phyloP scores from a whole-genome alignment of 2,329 filamentous ascomycete genomes.

The Colletotrichum karsti region DNA sequence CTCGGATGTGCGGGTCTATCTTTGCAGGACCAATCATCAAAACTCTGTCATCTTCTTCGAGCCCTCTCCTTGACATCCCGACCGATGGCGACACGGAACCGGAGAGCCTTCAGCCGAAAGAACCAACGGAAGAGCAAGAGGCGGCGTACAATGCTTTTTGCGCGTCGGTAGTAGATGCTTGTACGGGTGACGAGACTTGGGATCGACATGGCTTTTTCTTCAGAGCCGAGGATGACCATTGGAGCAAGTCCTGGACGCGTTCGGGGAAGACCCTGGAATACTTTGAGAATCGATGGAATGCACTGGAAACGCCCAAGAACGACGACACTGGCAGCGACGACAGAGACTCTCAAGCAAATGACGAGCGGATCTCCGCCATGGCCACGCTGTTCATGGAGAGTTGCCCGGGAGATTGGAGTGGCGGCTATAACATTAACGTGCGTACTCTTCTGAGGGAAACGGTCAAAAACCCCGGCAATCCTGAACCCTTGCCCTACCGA shows the following conservation, averaged over 20 bases:
- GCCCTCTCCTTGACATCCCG: not conserved
- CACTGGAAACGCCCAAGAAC: accelerated
- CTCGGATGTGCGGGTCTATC: not conserved
- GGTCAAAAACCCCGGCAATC: accelerated
- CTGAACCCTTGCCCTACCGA: too few species aligned
- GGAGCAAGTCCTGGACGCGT: not conserved
- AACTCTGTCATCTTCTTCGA: not conserved
- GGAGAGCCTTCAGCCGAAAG: not conserved
- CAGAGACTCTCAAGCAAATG: not conserved
- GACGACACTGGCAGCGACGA: not conserved
- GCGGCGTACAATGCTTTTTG: not conserved
- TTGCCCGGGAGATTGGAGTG: not conserved
- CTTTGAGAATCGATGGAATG: not conserved
- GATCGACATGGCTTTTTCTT: not conserved
- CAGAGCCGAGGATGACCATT: not conserved
- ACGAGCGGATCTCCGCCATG: not conserved
- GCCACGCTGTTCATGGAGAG: not conserved
- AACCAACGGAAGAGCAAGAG: not conserved
- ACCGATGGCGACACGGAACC: not conserved
- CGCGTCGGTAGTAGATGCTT: not conserved
- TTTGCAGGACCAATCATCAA: not conserved
- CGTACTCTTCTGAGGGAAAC: not conserved
- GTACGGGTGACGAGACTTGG: not conserved
- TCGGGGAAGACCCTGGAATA: not conserved
- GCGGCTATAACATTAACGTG: not conserved